phyloP scores from a whole-genome alignment of 2,329 filamentous ascomycete genomes.

The Ambrosiella xylebori region DNA sequence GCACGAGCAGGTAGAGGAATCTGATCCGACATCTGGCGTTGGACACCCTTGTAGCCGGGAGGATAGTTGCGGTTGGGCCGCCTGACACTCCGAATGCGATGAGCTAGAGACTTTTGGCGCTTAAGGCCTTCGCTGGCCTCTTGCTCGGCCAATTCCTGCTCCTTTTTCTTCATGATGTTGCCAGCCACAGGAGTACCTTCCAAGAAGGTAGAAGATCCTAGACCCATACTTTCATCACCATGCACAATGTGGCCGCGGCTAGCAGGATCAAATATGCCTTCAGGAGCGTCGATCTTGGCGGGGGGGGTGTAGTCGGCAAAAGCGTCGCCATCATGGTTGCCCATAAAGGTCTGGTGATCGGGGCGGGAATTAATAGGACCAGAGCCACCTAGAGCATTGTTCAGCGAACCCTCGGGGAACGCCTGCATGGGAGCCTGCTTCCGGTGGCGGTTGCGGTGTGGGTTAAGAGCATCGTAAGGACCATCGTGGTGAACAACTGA shows the following conservation, averaged over 20 bases:
- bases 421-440: conserved; percentile 86
- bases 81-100: conserved; percentile 75
- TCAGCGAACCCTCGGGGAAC: conserved; percentile 80
- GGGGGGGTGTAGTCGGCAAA: conserved; percentile 59
- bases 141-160: conserved; percentile 50
- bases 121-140: conserved; percentile 42
- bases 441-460: conserved; percentile 75
- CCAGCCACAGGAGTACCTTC: conserved; percentile 82
- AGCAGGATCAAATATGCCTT: conserved; percentile 47
- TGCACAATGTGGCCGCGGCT: conserved; percentile 56
- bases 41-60: conserved; percentile 27
- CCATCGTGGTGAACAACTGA: conserved; percentile 94
- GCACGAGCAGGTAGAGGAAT: conserved; percentile 11
- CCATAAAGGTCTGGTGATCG: conserved; percentile 78
- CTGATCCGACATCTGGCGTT: conserved; percentile 24
- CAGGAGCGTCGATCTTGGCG: conserved; percentile 18
- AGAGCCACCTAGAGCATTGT: conserved; percentile 77
- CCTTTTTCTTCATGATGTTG: conserved; percentile 57
- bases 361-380: conserved; percentile 69
- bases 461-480: conserved; percentile 90
- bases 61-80: conserved; percentile 22
- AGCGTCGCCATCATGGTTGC: conserved; percentile 61
- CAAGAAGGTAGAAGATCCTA: conserved; percentile 89
- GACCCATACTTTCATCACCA: conserved; percentile 63
- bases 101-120: conserved; percentile 87